These are phyloP conservation scores for Kregervanrija pseudodelftensis DNA, from an alignment of 805 yeast genomes.

Conservation along the genomic window DNA sequence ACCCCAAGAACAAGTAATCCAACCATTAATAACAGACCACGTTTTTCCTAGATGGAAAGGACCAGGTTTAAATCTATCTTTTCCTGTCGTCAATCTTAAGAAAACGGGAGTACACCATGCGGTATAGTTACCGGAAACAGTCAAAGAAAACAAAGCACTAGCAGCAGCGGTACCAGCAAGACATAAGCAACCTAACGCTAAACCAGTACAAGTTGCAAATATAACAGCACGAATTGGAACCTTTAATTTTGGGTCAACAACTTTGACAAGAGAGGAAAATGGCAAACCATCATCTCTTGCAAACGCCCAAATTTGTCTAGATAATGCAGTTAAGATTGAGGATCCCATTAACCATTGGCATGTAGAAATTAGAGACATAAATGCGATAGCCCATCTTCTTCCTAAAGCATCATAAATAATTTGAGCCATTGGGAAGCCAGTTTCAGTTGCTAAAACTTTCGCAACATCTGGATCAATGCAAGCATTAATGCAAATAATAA, in stretches of 20 bases:
- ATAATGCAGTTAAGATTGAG: conserved; percentile 53
- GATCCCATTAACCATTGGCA: conserved; percentile 65
- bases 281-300: conserved; percentile 76
- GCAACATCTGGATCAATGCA: conserved; percentile 42
- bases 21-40: conserved; percentile 36
- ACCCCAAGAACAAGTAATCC: conserved; percentile 43
- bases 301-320: conserved; percentile 70
- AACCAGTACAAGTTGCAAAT: conserved; percentile 43
- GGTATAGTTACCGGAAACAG: conserved; percentile 53
- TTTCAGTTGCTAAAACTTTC: conserved; percentile 34
- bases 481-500: conserved; percentile 47
- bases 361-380: conserved; percentile 49
- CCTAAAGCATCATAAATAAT: conserved; percentile 57
- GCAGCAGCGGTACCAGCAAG: conserved; percentile 56
- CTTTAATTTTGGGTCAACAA: conserved; percentile 46
- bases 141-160: conserved; percentile 58
- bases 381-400: conserved; percentile 55
- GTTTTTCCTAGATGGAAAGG: conserved; percentile 54
- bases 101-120: conserved; percentile 60
- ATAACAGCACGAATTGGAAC: conserved; percentile 62
- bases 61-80: conserved; percentile 52
- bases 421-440: conserved; percentile 64
- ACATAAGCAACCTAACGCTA: conserved; percentile 49
- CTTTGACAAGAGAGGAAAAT: conserved; percentile 45
- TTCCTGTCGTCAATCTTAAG: conserved; percentile 43